Conservation (phyloP, 2,329 filamentous ascomycete species). For the Coniochaeta sp. region DNA sequence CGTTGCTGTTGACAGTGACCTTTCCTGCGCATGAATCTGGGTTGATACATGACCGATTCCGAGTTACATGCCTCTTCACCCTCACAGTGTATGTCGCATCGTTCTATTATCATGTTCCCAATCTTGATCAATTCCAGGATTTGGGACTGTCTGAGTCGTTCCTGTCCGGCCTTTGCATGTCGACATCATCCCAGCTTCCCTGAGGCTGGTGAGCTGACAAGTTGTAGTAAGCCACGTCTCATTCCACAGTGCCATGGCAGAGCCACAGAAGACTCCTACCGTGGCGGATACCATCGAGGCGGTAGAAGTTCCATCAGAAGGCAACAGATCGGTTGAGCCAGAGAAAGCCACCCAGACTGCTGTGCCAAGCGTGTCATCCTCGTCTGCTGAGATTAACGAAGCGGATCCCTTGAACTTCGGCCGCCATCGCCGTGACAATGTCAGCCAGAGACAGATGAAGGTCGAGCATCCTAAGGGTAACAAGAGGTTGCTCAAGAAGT, state of each 20-base stretch:
- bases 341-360: constrained; percentile 5
- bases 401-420: constrained; percentile 31
- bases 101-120: background rate
- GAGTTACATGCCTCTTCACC: constrained; percentile 13
- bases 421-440: constrained; percentile 30
- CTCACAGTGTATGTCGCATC: background rate
- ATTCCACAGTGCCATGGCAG: background rate
- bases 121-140: background rate
- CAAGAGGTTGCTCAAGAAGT: constrained; percentile 34
- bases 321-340: constrained; percentile 2
- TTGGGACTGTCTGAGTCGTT: background rate
- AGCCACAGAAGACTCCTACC: background rate
- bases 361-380: constrained; percentile 7
- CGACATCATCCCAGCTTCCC: background rate
- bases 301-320: background rate
- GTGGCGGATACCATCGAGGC: background rate
- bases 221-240: background rate
- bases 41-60: constrained; percentile 12
- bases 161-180: background rate
- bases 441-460: constrained; percentile 37
- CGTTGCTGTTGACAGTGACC: constrained; percentile 1
- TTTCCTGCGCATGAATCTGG: constrained; percentile 2
- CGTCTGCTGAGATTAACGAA: constrained; percentile 10
- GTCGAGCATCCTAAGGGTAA: constrained; percentile 37
- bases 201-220: background rate